Evolutionary conservation across 1,139 yeast genomes (phyloP).

Genomic region (Geotrichum reessii): DNA sequence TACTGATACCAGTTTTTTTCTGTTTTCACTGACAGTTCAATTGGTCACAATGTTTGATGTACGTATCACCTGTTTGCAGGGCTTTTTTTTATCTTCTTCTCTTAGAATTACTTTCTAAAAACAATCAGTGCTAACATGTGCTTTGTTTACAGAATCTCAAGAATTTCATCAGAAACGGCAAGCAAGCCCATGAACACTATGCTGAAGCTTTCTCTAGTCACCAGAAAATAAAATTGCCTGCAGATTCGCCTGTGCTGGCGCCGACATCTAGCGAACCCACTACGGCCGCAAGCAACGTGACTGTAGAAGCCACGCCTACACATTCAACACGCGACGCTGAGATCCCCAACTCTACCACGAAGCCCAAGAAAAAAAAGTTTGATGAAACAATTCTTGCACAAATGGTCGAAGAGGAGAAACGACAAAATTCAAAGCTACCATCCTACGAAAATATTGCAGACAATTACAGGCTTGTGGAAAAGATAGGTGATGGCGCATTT

Average conservation of each 20-base stretch:
- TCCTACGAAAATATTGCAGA: conserved; percentile 48
- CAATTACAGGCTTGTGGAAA: conserved; percentile 42
- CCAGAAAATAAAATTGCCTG: not conserved
- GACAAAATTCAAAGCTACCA: conserved; percentile 38
- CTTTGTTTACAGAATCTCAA: conserved; percentile 49
- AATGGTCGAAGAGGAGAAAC: conserved; percentile 58
- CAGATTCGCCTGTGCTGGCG: not conserved
- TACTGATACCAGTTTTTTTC: not conserved
- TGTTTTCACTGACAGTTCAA: not conserved
- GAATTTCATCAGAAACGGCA: conserved; percentile 80
- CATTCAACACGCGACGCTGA: not conserved
- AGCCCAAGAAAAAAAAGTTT: conserved; percentile 37
- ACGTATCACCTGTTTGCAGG: not conserved
- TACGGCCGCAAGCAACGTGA: conserved; percentile 32
- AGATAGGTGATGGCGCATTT: conserved; percentile 72
- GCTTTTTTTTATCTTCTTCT: not conserved
- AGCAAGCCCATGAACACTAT: conserved; percentile 47
- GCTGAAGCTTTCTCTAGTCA: not conserved
- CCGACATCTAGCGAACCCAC: conserved; percentile 15
- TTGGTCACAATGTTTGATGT: conserved; percentile 5
- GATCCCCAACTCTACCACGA: conserved; percentile 13
- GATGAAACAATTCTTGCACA: conserved; percentile 49
- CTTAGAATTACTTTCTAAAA: not conserved
- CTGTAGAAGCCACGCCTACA: conserved; percentile 10
- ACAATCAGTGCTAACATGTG: conserved; percentile 5